Base-by-base conservation (phyloP, 1,284 basidiomycete species). In the Thelephora terrestris region DNA sequence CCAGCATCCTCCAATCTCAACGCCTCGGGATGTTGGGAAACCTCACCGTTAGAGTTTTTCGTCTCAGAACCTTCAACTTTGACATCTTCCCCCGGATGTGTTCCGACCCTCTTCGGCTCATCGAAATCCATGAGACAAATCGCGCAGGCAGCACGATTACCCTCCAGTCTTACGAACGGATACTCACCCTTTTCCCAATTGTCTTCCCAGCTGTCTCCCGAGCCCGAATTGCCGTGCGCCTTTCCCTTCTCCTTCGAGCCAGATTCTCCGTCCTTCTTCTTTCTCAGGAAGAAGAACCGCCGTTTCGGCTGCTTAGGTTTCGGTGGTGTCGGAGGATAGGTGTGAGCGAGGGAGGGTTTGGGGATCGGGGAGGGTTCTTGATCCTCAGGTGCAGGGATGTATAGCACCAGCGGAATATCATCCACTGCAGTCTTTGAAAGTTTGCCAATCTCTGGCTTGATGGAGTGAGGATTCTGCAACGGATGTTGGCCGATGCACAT, bases 91-190 rank as follows among this genome's bases (percentile, higher is more conserved):
- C 59, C 56, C 37, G 52, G 18, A 12, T 49, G 60, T 29, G 47
- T 53, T 32, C 39, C 49, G 23, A 63, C 56, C 47, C 68, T 67
- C 58, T 68, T 79, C 12, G 86, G 86, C 61, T 82, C 81, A 56
- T 84, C 83, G 53, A 88, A 90, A 60, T 90, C 87, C 74, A 82
- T 74, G 55, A 90, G 64, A 61, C 87, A 90, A 50, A 90, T 85
- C 25, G 85, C 83, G 62, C 86, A 90, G 12, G 80, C 76, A 5
- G 87, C 87, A 43, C 86, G 79, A 58, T 90, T 86, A 17, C 78
- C 81, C 55, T 85, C 83, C 27, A 90, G 71, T 38, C 81, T 68
- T 35, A 90, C 76, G 60, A 79, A 79, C n/a, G 77, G 77, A 55
- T 74, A 74, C 45, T 73, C 71, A 38, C 68, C 64, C 45, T 67